Evolutionary conservation across 2,329 filamentous ascomycete species (phyloP).

Genomic region (Colletotrichum acutatum): DNA sequence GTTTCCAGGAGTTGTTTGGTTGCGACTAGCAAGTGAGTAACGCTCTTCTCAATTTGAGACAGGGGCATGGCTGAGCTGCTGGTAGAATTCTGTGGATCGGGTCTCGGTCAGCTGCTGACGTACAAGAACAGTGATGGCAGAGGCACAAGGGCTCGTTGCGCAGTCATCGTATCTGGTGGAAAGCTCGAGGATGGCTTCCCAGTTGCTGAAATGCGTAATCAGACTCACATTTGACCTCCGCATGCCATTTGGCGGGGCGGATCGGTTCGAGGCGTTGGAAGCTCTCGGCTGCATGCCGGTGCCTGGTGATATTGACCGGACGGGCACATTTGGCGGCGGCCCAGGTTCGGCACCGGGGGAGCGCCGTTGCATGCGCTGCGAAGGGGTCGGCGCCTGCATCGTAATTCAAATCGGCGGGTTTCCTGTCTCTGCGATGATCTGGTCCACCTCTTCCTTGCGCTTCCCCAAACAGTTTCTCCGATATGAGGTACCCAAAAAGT

Average conservation of each 20-base stretch:
- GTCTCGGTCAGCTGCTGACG: constrained; percentile 19
- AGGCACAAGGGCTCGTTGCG: neutral
- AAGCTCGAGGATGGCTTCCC: neutral
- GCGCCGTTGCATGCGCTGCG: constrained; percentile 69
- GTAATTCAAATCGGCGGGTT: constrained; percentile 28
- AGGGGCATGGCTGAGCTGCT: constrained; percentile 75
- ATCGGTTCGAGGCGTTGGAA: constrained; percentile 74
- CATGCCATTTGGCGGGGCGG: constrained; percentile 55
- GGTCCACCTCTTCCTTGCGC: constrained; percentile 17
- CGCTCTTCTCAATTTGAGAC: constrained; percentile 98
- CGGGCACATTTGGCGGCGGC: constrained; percentile 65
- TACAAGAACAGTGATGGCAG: neutral
- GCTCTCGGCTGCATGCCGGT: constrained; percentile 68
- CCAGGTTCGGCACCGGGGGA: constrained; percentile 72
- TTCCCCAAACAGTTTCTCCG: constrained; percentile 12
- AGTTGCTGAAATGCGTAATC: neutral
- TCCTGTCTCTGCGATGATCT: neutral
- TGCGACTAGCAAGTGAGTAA: constrained; percentile 95
- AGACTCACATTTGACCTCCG: constrained; percentile 69
- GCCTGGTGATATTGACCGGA: constrained; percentile 70
- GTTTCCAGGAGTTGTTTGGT: constrained; percentile 98
- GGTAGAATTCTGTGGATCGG: constrained; percentile 40
- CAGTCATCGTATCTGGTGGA: neutral
- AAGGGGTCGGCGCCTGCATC: constrained; percentile 64
- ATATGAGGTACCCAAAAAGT: constrained; percentile 11